These are phyloP conservation scores for Blastocystis hominis DNA, from an alignment of 352 stramenopile species.

Conservation along the genomic window DNA sequence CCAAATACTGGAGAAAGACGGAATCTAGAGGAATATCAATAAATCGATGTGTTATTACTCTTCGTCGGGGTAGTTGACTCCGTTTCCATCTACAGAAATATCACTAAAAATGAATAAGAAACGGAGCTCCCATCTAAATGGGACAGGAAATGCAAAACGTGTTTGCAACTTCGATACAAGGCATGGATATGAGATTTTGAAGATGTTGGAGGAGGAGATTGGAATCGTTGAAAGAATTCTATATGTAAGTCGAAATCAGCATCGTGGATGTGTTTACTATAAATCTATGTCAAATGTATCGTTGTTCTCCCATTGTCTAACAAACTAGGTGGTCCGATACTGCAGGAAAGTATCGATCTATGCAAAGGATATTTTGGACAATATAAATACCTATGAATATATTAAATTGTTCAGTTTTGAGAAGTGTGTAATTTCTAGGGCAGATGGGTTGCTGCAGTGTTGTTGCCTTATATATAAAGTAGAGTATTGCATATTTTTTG, in stretches of 20 bases:
- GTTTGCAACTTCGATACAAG: neutral
- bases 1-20: slow-evolving; percentile 47
- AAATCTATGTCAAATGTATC: neutral
- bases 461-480: slow-evolving; percentile 37
- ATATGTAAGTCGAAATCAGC: slow-evolving; percentile 14
- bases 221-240: slow-evolving; percentile 31
- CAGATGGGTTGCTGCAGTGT: slow-evolving; percentile 13
- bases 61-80: neutral
- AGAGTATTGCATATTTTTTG: neutral
- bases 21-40: neutral
- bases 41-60: neutral
- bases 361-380: neutral
- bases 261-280: slow-evolving; percentile 6
- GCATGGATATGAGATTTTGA: neutral
- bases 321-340: neutral
- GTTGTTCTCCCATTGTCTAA: too few relatives aligned
- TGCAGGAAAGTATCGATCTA: neutral
- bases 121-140: neutral
- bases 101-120: slow-evolving; percentile 4
- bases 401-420: neutral
- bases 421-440: neutral
- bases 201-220: slow-evolving; percentile 4
- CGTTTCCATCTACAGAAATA: neutral
- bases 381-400: neutral
- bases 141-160: neutral